Evolutionary conservation across 2,329 filamentous ascomycete species (phyloP).

Genomic region (Pseudogymnoascus sp.): DNA sequence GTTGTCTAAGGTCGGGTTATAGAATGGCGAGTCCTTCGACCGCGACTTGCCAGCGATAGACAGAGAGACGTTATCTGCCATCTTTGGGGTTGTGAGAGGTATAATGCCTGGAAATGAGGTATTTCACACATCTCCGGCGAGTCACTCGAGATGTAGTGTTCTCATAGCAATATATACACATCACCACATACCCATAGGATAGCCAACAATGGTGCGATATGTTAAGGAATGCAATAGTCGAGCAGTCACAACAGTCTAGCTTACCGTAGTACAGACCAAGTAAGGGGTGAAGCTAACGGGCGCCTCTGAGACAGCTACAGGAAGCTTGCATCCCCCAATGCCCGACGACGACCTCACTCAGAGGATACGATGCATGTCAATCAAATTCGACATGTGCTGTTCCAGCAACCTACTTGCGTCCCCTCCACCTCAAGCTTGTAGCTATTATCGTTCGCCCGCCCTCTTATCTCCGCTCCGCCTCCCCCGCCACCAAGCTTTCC

Average conservation of each 20-base stretch:
- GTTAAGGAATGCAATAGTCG: neutral
- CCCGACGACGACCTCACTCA: neutral
- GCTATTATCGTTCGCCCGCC: neutral
- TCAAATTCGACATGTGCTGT: neutral
- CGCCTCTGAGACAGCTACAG: neutral
- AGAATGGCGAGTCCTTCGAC: neutral
- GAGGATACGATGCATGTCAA: neutral
- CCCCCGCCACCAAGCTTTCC: neutral
- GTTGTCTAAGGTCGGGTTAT: constrained; percentile 9
- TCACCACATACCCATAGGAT: neutral
- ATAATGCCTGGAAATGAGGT: neutral
- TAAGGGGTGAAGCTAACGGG: neutral
- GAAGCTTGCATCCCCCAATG: neutral
- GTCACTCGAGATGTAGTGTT: neutral
- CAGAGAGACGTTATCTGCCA: neutral
- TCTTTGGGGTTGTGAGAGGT: neutral
- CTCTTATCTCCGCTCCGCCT: neutral
- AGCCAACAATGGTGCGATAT: neutral
- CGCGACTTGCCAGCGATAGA: neutral
- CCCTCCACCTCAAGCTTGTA: no score
- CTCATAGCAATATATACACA: neutral
- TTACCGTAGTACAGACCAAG: neutral
- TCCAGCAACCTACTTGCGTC: no score
- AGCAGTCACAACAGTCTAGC: neutral
- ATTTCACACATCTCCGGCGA: neutral